phyloP scores from a whole-genome alignment of 305 asterid genomes.

The Fraxinus platypoda region DNA sequence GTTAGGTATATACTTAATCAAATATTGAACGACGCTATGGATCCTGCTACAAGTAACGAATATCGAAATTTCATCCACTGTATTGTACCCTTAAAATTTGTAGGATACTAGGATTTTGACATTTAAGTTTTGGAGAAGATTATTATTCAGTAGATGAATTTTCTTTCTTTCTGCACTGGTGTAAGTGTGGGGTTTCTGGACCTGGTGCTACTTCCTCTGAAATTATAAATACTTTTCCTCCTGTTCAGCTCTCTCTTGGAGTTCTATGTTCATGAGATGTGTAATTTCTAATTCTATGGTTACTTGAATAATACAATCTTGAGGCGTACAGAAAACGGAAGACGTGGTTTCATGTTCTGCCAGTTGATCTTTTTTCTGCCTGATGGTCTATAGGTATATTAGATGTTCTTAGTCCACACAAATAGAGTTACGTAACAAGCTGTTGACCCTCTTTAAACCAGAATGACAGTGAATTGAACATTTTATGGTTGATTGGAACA shows the following conservation, averaged over 20 bases:
- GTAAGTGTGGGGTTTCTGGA: not conserved
- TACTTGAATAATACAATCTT: not conserved
- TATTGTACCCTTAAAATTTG: not conserved
- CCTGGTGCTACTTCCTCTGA: not conserved
- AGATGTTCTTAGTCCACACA: not conserved
- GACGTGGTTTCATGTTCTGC: not conserved
- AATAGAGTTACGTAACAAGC: not conserved
- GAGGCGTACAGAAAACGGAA: not conserved
- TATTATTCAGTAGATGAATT: not conserved
- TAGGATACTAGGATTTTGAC: not conserved
- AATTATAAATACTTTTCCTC: not conserved
- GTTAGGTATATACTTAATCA: not conserved
- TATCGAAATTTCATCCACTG: not conserved
- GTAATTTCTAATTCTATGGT: not conserved
- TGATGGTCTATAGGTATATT: not conserved
- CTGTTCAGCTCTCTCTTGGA: not conserved
- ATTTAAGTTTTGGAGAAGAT: not conserved
- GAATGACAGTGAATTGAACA: not conserved
- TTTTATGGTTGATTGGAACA: not conserved
- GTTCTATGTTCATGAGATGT: not conserved
- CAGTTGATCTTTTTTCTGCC: not conserved
- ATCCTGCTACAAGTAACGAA: not conserved
- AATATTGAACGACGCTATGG: not conserved
- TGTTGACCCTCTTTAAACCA: not conserved
- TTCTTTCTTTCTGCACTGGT: not conserved